Evolutionary conservation across 1,284 basidiomycete species (phyloP).

Genomic region (Papiliotrema terrestris): DNA sequence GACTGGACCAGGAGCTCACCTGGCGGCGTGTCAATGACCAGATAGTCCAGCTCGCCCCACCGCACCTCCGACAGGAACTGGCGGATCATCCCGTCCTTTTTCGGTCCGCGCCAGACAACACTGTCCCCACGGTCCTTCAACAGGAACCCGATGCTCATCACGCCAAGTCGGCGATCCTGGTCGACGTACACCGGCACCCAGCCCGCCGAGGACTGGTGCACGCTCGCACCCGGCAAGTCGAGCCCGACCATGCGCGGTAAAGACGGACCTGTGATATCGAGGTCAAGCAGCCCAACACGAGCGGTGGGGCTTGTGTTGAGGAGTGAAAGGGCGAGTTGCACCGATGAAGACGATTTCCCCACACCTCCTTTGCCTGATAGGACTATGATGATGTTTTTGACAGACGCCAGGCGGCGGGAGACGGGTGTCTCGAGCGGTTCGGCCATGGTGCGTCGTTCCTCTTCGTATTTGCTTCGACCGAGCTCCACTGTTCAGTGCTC

Average conservation of each 20-base stretch:
- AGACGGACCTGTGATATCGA: conserved; percentile 94
- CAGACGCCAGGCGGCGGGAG: conserved; percentile 60
- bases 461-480: not conserved
- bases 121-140: conserved; percentile 84
- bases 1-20: conserved; percentile 56
- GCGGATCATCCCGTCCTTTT: conserved; percentile 99
- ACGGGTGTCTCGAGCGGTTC: conserved; percentile 54
- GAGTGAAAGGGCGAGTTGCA: conserved; percentile 87
- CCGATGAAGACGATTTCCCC: conserved; percentile 92
- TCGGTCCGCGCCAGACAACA: conserved; percentile 97
- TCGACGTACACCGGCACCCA: conserved; percentile 98
- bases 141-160: conserved; percentile 97
- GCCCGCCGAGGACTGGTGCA: conserved; percentile 89
- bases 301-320: conserved; percentile 58
- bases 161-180: conserved; percentile 67
- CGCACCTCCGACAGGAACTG: conserved; percentile 95
- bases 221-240: conserved; percentile 59
- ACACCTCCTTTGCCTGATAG: conserved; percentile 91
- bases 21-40: conserved; percentile 96
- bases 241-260: conserved; percentile 96
- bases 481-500: too few species aligned
- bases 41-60: conserved; percentile 95
- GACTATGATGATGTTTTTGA: conserved; percentile 88
- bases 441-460: conserved; percentile 18
- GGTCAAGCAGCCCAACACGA: conserved; percentile 86